Percentiles rank a stretch among this genome's conserved stretches.
phyloP scores from a whole-genome alignment of 306 rosid species.

The Albizia julibrissin region DNA sequence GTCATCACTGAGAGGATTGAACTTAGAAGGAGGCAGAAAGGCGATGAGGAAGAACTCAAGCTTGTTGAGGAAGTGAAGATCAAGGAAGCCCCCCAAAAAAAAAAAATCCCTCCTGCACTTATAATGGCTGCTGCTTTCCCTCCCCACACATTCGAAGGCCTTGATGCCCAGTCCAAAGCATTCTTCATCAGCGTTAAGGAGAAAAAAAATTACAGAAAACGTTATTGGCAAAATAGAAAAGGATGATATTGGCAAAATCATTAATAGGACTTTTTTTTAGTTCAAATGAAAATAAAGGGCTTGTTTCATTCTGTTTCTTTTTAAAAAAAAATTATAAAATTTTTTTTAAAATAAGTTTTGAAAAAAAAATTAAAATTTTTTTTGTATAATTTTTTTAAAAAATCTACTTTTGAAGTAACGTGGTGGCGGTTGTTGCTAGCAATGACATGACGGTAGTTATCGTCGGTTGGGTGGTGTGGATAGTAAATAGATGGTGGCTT shows the following conservation, averaged over 20 bases:
- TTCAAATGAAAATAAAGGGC: no score
- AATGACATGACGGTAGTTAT: no score
- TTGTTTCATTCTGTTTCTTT: no score
- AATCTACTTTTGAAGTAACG: no score
- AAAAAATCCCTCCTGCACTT: conserved; percentile 40
- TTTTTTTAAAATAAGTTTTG: no score
- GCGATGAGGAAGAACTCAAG: conserved; percentile 56
- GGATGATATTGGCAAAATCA: neutral
- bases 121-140: conserved; percentile 38
- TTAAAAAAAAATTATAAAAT: no score
- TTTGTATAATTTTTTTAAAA: no score
- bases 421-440: no score
- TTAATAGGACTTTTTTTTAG: neutral
- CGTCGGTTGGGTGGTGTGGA: no score
- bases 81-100: conserved; percentile 63
- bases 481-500: no score
- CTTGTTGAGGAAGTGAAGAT: conserved; percentile 65
- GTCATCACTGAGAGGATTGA: conserved; percentile 42
- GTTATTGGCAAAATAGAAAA: neutral
- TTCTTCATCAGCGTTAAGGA: conserved; percentile 51
- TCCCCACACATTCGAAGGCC: conserved; percentile 67
- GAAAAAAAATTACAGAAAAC: neutral
- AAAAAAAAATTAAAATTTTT: no score
- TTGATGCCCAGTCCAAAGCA: conserved; percentile 68
- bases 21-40: conserved; percentile 50